Conservation (phyloP, 2,329 filamentous ascomycete genomes). For the Onygenales sp. region DNA sequence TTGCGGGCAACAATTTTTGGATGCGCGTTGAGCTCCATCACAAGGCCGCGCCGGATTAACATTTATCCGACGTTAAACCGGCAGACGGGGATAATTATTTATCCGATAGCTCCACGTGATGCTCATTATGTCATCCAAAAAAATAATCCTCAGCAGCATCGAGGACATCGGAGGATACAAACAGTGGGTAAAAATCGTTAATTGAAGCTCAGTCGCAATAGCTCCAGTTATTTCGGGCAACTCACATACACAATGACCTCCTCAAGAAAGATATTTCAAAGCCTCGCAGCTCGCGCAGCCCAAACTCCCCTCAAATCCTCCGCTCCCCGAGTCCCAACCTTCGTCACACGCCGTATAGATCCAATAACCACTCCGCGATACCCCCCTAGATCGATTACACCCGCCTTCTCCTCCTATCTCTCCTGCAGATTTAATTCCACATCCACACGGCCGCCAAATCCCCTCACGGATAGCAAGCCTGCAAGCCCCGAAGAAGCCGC, state of each 20-base stretch:
- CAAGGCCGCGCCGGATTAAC: neutral
- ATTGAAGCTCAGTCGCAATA: neutral
- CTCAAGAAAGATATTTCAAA: slow-evolving; percentile 5
- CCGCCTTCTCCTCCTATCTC: slow-evolving; percentile 5
- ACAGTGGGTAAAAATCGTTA: neutral
- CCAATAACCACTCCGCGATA: neutral
- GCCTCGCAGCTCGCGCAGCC: slow-evolving; percentile 1
- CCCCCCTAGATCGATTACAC: neutral
- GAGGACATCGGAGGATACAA: neutral
- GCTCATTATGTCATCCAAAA: neutral
- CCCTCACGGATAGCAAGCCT: slow-evolving; percentile 27
- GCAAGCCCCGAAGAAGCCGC: slow-evolving; percentile 25
- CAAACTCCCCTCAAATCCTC: neutral
- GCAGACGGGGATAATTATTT: neutral
- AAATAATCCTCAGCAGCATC: neutral
- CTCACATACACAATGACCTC: slow-evolving; percentile 5
- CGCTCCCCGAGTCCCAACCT: slow-evolving; percentile 4
- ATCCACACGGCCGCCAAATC: slow-evolving; percentile 16
- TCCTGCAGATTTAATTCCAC: slow-evolving; percentile 22
- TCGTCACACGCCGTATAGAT: neutral
- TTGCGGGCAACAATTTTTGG: neutral
- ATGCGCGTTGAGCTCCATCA: neutral
- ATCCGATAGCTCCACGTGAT: neutral
- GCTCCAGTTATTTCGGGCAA: neutral
- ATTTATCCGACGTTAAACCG: neutral